Evolutionary conservation across 805 yeast genomes (phyloP).

Genomic region (Grigorovia yakushimaensis): DNA sequence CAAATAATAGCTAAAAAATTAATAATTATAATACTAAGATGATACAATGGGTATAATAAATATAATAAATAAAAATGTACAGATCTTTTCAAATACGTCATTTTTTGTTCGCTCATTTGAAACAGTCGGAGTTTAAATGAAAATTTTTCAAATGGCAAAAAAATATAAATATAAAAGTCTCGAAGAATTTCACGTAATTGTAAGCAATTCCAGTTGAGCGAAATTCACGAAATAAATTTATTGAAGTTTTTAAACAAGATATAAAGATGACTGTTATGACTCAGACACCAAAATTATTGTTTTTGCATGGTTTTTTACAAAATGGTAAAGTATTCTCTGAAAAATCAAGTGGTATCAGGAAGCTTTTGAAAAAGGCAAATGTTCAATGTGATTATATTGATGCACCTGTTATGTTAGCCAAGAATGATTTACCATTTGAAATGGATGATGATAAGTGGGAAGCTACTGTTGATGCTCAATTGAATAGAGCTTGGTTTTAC

Average conservation of each 20-base stretch:
- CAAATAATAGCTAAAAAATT: too few relatives aligned
- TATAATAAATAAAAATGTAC: too few relatives aligned
- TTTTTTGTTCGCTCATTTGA: neutral
- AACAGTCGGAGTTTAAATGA: neutral
- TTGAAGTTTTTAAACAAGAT: too few relatives aligned
- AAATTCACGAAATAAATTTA: too few relatives aligned
- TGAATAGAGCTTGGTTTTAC: conserved; percentile 68
- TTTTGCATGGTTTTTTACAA: conserved; percentile 87
- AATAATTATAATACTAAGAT: too few relatives aligned
- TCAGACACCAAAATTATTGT: conserved; percentile 43
- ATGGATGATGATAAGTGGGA: conserved; percentile 44
- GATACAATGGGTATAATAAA: neutral
- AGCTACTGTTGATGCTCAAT: conserved; percentile 37
- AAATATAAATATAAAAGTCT: neutral
- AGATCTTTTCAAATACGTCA: too few relatives aligned
- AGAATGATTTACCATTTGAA: conserved; percentile 67
- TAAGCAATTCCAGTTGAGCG: too few relatives aligned
- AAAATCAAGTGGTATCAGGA: conserved; percentile 83
- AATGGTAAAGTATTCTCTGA: conserved; percentile 74
- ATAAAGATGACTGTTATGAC: conserved; percentile 6
- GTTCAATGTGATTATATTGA: conserved; percentile 68
- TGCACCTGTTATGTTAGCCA: conserved; percentile 60
- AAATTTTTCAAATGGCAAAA: neutral
- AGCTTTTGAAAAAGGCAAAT: conserved; percentile 53
- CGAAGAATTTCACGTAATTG: too few relatives aligned